Evolutionary conservation across 305 asterid species (phyloP).

Genomic region (Striga hermonthica): DNA sequence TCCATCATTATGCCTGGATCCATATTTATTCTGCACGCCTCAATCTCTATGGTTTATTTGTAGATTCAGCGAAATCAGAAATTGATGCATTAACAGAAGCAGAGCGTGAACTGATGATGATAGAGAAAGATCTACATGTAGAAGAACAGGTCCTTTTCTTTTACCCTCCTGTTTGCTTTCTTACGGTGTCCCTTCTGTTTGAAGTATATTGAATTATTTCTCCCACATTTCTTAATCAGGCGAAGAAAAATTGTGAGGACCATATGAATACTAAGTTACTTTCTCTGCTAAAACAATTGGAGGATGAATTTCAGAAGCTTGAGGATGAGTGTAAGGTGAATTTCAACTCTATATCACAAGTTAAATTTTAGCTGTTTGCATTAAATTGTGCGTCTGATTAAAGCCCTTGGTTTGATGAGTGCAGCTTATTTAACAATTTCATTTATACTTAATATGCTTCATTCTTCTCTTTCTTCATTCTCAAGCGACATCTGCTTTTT

Average conservation of each 20-base stretch:
- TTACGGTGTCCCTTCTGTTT: slow-evolving; percentile 10
- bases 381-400: slow-evolving; percentile 5
- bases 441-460: slow-evolving; percentile 24
- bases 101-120: slow-evolving; percentile 52
- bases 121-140: slow-evolving; percentile 48
- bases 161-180: slow-evolving; percentile 28
- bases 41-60: slow-evolving; percentile 26
- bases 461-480: slow-evolving; percentile 26
- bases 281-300: slow-evolving; percentile 46
- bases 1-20: slow-evolving; percentile 22
- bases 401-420: slow-evolving; percentile 24
- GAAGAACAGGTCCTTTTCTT: slow-evolving; percentile 52
- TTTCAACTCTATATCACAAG: slow-evolving; percentile 28
- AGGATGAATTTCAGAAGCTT: slow-evolving; percentile 53
- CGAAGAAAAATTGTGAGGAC: slow-evolving; percentile 56
- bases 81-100: slow-evolving; percentile 64
- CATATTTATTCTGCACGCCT: slow-evolving; percentile 26
- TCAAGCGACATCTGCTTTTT: slow-evolving; percentile 29
- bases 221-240: slow-evolving; percentile 43
- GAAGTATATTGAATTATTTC: slow-evolving; percentile 8
- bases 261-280: slow-evolving; percentile 54
- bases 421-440: not conserved
- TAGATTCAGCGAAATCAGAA: slow-evolving; percentile 71
- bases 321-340: slow-evolving; percentile 64
- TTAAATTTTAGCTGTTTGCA: slow-evolving; percentile 11